Conservation (phyloP, 1,284 basidiomycete genomes). For the Moesziomyces sp. region DNA sequence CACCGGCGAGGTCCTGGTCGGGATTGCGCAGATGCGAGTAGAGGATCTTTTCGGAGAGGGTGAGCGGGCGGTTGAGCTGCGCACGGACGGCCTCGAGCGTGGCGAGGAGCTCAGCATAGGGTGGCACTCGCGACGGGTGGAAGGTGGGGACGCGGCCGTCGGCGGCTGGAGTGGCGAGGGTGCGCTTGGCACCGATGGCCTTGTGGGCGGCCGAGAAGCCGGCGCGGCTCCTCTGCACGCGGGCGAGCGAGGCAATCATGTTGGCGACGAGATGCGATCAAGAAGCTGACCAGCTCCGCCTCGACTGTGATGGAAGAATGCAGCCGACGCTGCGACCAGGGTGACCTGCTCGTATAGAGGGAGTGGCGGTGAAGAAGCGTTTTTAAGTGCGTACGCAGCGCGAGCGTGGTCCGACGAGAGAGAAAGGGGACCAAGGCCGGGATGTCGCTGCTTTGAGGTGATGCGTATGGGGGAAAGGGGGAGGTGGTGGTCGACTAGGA, state of each 20-base stretch:
- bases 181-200: constrained; percentile 31
- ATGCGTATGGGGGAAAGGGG: not conserved
- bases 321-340: not conserved
- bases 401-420: not conserved
- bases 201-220: constrained; percentile 35
- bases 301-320: not conserved
- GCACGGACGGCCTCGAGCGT: constrained; percentile 80
- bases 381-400: no score
- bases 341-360: no score
- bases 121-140: constrained; percentile 72
- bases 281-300: not conserved
- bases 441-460: no score
- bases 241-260: constrained; percentile 45
- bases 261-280: not conserved
- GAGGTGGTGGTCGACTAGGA: not conserved
- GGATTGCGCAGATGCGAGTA: constrained; percentile 92
- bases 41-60: constrained; percentile 96
- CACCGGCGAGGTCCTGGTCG: constrained; percentile 74
- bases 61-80: constrained; percentile 83
- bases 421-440: no score
- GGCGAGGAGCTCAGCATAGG: constrained; percentile 80
- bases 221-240: constrained; percentile 37
- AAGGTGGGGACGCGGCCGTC: constrained; percentile 48
- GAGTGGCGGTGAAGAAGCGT: no score
- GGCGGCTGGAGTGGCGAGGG: constrained; percentile 40